Base-by-base conservation (phyloP, 2,329 filamentous ascomycete genomes). In the Rhinocladiella mackenziei region DNA sequence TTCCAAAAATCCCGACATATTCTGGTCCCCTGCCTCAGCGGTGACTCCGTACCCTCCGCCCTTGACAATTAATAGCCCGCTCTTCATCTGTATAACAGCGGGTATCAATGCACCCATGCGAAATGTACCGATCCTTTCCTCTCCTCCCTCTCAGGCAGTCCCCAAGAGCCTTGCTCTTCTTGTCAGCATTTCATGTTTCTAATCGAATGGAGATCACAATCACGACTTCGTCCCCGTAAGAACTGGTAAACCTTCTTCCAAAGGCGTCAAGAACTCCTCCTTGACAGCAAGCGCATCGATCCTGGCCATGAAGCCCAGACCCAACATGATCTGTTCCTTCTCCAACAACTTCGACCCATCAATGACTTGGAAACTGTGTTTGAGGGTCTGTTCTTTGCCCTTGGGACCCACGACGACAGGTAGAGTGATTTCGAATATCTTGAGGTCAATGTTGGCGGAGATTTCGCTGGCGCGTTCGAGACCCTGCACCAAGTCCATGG, bases 351-450 rank as follows among this genome's bases (percentile, higher is more conserved):
- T 22, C 19, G 50, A 43, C 3, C 50, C 50, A 18, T 52, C 45
- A 17, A 52, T 28, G 18, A 52, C 50, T 4, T 39, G 34, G 32
- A 52, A 52, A 25, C 33, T 46, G 19, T 49, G 49, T 26, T 39
- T 26, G 0, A 65, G 81, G 35, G 81, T 80, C 39, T 84, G 84
- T 66, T 96, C 89, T 58, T 89, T 94, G 66, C 83, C 84, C 76
- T 95, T 91, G 42, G 97, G 81, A 2, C 86, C 85, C 48, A 96
- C 73, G 36, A 96, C 75, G 5, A 95, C 85, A 57, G 95, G 89
- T 4, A 89, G 89, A 65, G 96, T 80, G 19, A 97, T 83, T 65
- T 96, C 89, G 58, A 96, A 97, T 62, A 96, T 97, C 65, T 84
- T 33, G 6, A 9, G n/a, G 1, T 36, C 34, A 9, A 25, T 11